Evolutionary conservation across 805 yeast genomes (phyloP), one percentile per base, ranked within the genome.

Genomic region (Lachancea cidri): DNA sequence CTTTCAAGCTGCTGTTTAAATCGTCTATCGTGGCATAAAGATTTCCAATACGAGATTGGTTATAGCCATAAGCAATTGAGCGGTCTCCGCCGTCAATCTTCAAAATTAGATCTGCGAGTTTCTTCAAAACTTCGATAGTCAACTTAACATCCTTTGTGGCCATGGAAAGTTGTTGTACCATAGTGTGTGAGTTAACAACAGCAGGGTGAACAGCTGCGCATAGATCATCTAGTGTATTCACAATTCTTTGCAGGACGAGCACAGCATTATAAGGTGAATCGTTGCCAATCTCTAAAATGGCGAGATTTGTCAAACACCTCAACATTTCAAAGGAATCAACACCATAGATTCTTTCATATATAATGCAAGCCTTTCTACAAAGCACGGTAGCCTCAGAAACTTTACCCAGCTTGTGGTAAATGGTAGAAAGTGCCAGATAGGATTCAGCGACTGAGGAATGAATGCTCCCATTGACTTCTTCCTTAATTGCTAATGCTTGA

Each of bases 271-370:
- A 64, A 30, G 76, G 65, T 51, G 79, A 76, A 27, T 77, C 77
- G 49, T 76, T 74, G 7, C 76, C 65, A 31, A 78, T 67, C 62
- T 89, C 96, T 54, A 75, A 73, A 55, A 72, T 74, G 1, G 93
- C 94, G 50, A 89, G 67, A 63, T 86, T 87, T 52, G 81, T 71
- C 58, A 83, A 76, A 31, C 86, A 70, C 49, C 86, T 73, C 29
- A 86, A 62, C 18, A 89, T 75, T 48, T 87, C 91, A 54, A 75
- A 76, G 11, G 93, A 76, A 57, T 91, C 98, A 47, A 79, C 62
- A 46, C 98, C 98, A 38, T 70, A 62, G 9, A 80, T 72, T 65
- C 98, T 79, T 70, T 91, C 98, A 45, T 81, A 72, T 46, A 88
- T 77, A 30, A 77, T 68, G 46, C 79, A 73, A 2, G 96, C 77